Evolutionary conservation across 2,329 filamentous ascomycete species (phyloP), one percentile per base, ranked within the genome.

Genomic region (Colletotrichum eleusines): DNA sequence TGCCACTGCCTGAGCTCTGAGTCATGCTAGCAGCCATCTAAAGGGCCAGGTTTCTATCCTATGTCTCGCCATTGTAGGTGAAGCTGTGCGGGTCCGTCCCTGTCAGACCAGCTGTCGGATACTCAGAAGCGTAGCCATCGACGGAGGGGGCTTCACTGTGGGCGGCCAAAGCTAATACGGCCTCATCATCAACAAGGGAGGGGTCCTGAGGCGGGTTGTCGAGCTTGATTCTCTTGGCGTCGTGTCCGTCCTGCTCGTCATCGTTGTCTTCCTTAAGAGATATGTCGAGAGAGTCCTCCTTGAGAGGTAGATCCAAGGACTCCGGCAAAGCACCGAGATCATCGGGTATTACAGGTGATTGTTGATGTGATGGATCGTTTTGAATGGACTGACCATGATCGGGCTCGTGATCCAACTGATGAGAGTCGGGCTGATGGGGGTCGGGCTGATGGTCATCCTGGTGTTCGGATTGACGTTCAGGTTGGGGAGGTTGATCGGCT

Each of bases 161-260:
- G 4, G 80, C 83, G 23, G 84, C 82, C 51, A 87, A 75, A 9
- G 83, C 84, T 71, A 87, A 72, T 16, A 87, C 82, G 6, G 84
- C 84, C 66, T 86, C 84, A 68, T 87, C 85, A 35, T 86, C 84
- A 18, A 85, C 84, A 18, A 85, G 75, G 0, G 78, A 73, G 11
- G 78, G 75, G 20, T 81, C 79, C 18, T 81, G 78, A 14, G 76
- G 73, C n/a, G 76, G 60, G 20, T 77, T 75, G 86, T 87, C 76
- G 23, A 74, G 63, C 44, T 71, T 67, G 16, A 64, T 62, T 14
- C 73, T 60, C 55, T 74, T 74, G 14, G 72, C 63, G 23, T 54
- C 44, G 61, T 48, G 73, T 18, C 50, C 65, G 50, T 69, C 73
- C 18, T 62, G 59, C 72, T 74, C 73, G 23, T 77, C 77, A 46